Evolutionary conservation across 2,329 filamentous ascomycete genomes (phyloP), one percentile per base, ranked within the genome.

Genomic region (Aspergillus aculeatinus): DNA sequence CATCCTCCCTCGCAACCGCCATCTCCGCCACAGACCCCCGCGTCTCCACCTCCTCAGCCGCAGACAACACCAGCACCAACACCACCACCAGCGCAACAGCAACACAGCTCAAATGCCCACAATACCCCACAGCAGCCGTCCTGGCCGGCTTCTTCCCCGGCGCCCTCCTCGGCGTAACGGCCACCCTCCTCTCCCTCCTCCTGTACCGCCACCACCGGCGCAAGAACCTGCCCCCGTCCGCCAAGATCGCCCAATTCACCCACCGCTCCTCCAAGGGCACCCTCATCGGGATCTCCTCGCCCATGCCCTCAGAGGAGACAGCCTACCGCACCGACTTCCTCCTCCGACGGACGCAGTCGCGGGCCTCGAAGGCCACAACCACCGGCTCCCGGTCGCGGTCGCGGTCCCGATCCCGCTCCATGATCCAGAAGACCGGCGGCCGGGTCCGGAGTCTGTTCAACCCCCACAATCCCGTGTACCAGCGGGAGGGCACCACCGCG

Each of bases 141-240:
- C 59, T 75, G 33, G 78, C 76, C 9, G 80, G 80, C 19, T 79
- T 82, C 67, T 80, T 81, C 65, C 76, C 79, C 3, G 80, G 80
- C 6, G 72, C 75, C 75, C 51, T 88, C 79, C 39, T 80, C 76
- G 68, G 39, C 39, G 39, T 44, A 19, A 44, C 16, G 4, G 39
- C 39, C 39, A 44, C 84, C 84, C 39, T 85, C 82, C 64, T 81
- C 74, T 71, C 87, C 58, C 66, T 74, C 42, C 70, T 74, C 57
- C 77, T 73, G 63, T 65, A 78, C 56, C 71, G 77, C 52, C 70
- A 72, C 44, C 62, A 66, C 23, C 60, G 64, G 54, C 62, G 66
- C 42, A 62, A 60, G 5, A 67, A 68, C 29, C 55, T 35, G 7
- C 61, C 65, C 12, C 54, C 60, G 3, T 52, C 60, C 3, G 57